phyloP scores from a whole-genome alignment of 2,329 filamentous ascomycete genomes.

The Cercospora sp. region DNA sequence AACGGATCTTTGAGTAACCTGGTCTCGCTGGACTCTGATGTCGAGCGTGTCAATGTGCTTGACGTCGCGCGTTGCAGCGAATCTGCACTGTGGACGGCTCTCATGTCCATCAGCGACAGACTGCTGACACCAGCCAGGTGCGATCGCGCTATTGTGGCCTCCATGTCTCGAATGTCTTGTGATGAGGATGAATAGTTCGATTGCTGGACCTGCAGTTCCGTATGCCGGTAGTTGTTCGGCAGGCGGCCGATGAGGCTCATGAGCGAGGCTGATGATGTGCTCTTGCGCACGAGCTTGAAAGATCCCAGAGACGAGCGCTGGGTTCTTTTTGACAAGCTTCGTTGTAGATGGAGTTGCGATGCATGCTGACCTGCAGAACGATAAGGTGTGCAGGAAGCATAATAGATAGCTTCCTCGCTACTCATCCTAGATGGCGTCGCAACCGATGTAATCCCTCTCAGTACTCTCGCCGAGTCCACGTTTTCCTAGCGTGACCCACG shows the following conservation, averaged over 20 bases:
- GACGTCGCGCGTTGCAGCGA: conserved; percentile 21
- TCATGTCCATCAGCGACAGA: background rate
- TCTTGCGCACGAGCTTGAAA: conserved; percentile 1
- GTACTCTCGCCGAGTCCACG: conserved; percentile 12
- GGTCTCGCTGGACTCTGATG: conserved; percentile 10
- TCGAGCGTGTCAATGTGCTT: conserved; percentile 19
- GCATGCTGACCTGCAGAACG: conserved; percentile 22
- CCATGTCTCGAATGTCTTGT: background rate
- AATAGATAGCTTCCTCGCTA: conserved; percentile 20
- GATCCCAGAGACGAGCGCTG: background rate
- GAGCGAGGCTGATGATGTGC: background rate
- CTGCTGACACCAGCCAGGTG: background rate
- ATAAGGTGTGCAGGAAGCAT: conserved; percentile 26
- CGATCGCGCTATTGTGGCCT: background rate
- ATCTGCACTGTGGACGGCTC: background rate
- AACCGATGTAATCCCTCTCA: conserved; percentile 16
- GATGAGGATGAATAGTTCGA: background rate
- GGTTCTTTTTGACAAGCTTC: background rate
- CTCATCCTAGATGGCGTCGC: conserved; percentile 12
- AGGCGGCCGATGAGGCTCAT: background rate
- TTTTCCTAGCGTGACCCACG: conserved; percentile 4
- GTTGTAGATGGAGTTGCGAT: background rate
- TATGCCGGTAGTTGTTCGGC: background rate
- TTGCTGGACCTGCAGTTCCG: background rate
- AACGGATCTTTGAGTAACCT: conserved; percentile 23